phyloP scores from a whole-genome alignment of 2,329 filamentous ascomycete genomes.

The Xylariomycetidae sp. region DNA sequence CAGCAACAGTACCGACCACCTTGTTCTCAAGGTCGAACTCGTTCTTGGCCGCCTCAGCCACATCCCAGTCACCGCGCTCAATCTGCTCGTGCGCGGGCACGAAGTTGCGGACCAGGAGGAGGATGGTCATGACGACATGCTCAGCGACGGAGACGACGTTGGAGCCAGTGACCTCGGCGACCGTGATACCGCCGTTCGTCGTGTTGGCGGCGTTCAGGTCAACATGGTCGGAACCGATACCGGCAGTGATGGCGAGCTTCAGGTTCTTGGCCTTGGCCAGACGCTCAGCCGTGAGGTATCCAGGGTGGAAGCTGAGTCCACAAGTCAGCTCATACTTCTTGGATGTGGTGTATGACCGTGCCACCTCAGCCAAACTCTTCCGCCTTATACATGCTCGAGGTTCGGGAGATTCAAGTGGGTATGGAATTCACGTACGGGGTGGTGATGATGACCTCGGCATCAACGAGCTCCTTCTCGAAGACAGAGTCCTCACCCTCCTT shows the following conservation, averaged over 20 bases:
- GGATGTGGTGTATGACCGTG: no score
- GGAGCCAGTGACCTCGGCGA: conserved; percentile 95
- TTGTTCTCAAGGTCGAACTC: conserved; percentile 97
- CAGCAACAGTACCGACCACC: conserved; percentile 94
- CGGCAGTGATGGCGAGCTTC: conserved; percentile 93
- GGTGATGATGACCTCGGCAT: conserved; percentile 98
- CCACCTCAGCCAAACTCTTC: no score
- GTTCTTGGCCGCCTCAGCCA: conserved; percentile 94
- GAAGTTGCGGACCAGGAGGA: conserved; percentile 94
- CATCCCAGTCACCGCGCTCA: conserved; percentile 84
- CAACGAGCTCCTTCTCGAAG: conserved; percentile 92
- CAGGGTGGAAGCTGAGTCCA: conserved; percentile 78
- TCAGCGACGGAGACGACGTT: conserved; percentile 98
- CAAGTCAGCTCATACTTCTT: conserved; percentile 5
- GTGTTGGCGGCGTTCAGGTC: conserved; percentile 96
- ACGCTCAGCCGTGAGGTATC: conserved; percentile 94
- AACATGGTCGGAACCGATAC: conserved; percentile 97
- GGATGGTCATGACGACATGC: conserved; percentile 99
- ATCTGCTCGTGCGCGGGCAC: conserved; percentile 96
- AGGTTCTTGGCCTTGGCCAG: conserved; percentile 98
- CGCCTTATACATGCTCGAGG: no score
- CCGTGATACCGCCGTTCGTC: conserved; percentile 95
- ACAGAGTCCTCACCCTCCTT: conserved; percentile 91
- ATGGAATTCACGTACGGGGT: conserved; percentile 62
- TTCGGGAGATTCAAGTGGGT: no score